Conservation (phyloP, 768 basidiomycete genomes). For the Amanita subjunquillea region DNA sequence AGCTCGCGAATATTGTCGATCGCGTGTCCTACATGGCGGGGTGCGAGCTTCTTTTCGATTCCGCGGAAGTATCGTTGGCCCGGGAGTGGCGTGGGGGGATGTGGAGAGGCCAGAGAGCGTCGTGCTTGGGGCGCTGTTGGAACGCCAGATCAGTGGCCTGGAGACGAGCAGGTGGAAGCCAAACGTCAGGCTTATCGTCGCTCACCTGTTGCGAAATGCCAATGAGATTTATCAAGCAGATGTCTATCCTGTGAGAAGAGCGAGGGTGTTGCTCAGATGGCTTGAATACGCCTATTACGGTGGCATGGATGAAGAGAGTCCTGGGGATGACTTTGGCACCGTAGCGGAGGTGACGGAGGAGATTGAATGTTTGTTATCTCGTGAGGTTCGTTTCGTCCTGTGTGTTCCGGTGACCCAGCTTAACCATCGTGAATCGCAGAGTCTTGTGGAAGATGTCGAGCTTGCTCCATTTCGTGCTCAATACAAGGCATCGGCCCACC, state of each 20-base stretch:
- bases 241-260: slow-evolving; percentile 46
- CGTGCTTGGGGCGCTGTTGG: slow-evolving; percentile 46
- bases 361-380: slow-evolving; percentile 27
- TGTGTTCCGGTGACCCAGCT: neutral
- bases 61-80: slow-evolving; percentile 38
- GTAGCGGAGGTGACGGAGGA: slow-evolving; percentile 32
- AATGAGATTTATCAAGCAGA: slow-evolving; percentile 36
- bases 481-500: slow-evolving; percentile 43
- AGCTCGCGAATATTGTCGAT: slow-evolving; percentile 53
- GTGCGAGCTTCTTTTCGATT: slow-evolving; percentile 52
- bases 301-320: slow-evolving; percentile 14
- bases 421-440: slow-evolving; percentile 13
- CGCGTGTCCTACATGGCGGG: slow-evolving; percentile 55
- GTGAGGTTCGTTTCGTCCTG: slow-evolving; percentile 25
- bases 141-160: slow-evolving; percentile 48
- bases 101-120: slow-evolving; percentile 11
- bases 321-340: slow-evolving; percentile 14
- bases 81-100: slow-evolving; percentile 2
- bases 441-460: slow-evolving; percentile 21
- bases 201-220: slow-evolving; percentile 35
- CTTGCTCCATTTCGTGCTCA: slow-evolving; percentile 28
- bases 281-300: slow-evolving; percentile 42
- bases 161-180: slow-evolving; percentile 49
- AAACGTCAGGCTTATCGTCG: slow-evolving; percentile 30
- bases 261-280: slow-evolving; percentile 42